These are phyloP conservation scores for Ophiocordyceps australis DNA, from an alignment of 2,329 filamentous ascomycete species.

Conservation along the genomic window DNA sequence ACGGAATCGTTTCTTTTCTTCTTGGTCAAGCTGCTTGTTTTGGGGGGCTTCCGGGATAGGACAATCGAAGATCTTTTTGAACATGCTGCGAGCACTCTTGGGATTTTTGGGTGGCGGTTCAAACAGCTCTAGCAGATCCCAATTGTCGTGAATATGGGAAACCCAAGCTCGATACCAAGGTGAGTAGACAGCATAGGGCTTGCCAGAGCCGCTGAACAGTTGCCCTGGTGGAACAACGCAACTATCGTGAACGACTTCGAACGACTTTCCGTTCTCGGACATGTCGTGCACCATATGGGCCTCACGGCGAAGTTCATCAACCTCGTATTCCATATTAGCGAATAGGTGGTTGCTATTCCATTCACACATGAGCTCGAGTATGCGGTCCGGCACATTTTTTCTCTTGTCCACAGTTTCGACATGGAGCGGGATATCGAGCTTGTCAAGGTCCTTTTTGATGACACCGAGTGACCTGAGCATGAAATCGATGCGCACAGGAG, in stretches of 20 bases:
- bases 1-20: slow-evolving; percentile 38
- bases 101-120: slow-evolving; percentile 24
- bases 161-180: slow-evolving; percentile 73
- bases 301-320: slow-evolving; percentile 73
- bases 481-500: slow-evolving; percentile 62
- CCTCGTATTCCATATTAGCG: slow-evolving; percentile 80
- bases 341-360: slow-evolving; percentile 65
- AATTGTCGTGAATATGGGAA: slow-evolving; percentile 50
- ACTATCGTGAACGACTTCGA: slow-evolving; percentile 63
- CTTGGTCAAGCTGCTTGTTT: slow-evolving; percentile 39
- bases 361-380: slow-evolving; percentile 46
- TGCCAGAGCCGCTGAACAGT: slow-evolving; percentile 48
- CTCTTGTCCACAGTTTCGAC: slow-evolving; percentile 54
- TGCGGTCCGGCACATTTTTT: slow-evolving; percentile 36
- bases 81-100: slow-evolving; percentile 18
- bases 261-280: slow-evolving; percentile 43
- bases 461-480: slow-evolving; percentile 52
- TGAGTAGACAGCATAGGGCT: slow-evolving; percentile 68
- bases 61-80: slow-evolving; percentile 37
- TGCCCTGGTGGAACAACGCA: slow-evolving; percentile 64
- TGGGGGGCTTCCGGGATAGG: slow-evolving; percentile 42
- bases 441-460: slow-evolving; percentile 46
- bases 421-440: slow-evolving; percentile 60
- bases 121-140: slow-evolving; percentile 43
- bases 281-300: slow-evolving; percentile 43